A percentile compares a stretch with the other conserved stretches of the same genome.
Conservation (phyloP, 2,329 filamentous ascomycete species). For the Botrytis cinerea region DNA sequence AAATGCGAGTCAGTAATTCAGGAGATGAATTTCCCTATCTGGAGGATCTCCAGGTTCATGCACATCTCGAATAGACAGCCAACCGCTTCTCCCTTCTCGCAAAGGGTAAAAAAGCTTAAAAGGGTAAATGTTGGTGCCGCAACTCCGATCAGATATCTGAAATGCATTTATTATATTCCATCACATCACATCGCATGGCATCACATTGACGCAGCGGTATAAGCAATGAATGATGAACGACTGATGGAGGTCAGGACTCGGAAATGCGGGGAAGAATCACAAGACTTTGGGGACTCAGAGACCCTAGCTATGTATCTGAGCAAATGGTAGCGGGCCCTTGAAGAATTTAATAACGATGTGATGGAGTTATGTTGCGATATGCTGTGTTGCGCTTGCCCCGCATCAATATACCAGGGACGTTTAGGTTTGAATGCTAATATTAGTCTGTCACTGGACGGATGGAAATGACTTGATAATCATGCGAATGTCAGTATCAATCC, state of each 20-base stretch:
- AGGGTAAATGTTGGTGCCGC: neutral
- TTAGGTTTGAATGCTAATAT: neutral
- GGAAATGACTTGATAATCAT: neutral
- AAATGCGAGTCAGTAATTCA: slow-evolving; percentile 13
- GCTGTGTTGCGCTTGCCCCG: neutral
- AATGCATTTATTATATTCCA: neutral
- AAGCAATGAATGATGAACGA: neutral
- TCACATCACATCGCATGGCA: neutral
- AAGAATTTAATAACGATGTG: neutral
- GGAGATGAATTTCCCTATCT: slow-evolving; percentile 9
- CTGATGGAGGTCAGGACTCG: neutral
- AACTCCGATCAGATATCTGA: slow-evolving; percentile 9
- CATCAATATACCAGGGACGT: neutral
- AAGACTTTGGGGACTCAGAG: neutral
- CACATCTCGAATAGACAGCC: neutral
- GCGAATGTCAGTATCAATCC: neutral
- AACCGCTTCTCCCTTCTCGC: neutral
- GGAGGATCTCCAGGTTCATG: slow-evolving; percentile 6
- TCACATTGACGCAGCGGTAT: neutral
- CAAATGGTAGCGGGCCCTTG: neutral
- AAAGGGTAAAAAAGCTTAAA: neutral
- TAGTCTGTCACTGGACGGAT: slow-evolving; percentile 19
- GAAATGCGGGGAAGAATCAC: slow-evolving; percentile 13
- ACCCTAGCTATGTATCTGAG: neutral
- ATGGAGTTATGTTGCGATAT: neutral